Percentiles rank a stretch among this genome's conserved stretches.
Conservation (phyloP, 495 filamentous ascomycete species). For the Penicillium lagena region DNA sequence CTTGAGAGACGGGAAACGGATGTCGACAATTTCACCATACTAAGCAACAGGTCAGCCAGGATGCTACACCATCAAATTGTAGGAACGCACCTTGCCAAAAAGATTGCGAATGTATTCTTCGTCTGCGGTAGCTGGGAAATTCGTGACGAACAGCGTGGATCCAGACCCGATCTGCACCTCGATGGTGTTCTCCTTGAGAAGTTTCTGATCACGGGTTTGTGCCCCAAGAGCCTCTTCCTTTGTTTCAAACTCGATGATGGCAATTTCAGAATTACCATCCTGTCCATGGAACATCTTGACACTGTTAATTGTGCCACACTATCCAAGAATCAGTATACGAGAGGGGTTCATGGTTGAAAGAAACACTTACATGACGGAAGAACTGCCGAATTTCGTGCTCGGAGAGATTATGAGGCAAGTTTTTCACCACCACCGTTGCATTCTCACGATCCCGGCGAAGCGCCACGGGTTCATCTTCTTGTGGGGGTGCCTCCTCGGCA, state of each 20-base stretch:
- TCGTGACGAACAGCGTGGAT: slow-evolving; percentile 81
- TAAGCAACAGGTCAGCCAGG: slow-evolving; percentile 22
- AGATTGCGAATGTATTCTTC: slow-evolving; percentile 71
- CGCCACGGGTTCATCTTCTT: slow-evolving; percentile 26
- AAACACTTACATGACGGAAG: slow-evolving; percentile 66
- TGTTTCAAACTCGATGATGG: slow-evolving; percentile 77
- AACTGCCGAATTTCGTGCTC: slow-evolving; percentile 75
- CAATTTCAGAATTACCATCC: slow-evolving; percentile 53
- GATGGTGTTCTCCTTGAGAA: slow-evolving; percentile 62
- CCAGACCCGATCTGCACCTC: slow-evolving; percentile 64
- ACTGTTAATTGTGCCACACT: slow-evolving; percentile 74
- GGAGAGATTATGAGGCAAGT: slow-evolving; percentile 62
- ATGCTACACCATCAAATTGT: background rate
- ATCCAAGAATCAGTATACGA: slow-evolving; percentile 13
- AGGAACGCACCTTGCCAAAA: slow-evolving; percentile 52
- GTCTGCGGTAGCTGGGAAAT: slow-evolving; percentile 81
- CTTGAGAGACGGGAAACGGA: slow-evolving; percentile 88
- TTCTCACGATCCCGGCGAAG: slow-evolving; percentile 83
- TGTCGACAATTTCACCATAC: slow-evolving; percentile 75
- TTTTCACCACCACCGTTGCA: slow-evolving; percentile 72
- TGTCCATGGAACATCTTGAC: slow-evolving; percentile 56
- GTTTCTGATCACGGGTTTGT: slow-evolving; percentile 71
- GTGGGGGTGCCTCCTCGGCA: slow-evolving; percentile 33
- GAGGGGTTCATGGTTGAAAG: background rate
- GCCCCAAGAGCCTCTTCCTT: slow-evolving; percentile 75